Percentiles rank a stretch among this genome's conserved stretches.
Evolutionary conservation across 805 yeast genomes (phyloP).

Genomic region (Metschnikowia rubicola): DNA sequence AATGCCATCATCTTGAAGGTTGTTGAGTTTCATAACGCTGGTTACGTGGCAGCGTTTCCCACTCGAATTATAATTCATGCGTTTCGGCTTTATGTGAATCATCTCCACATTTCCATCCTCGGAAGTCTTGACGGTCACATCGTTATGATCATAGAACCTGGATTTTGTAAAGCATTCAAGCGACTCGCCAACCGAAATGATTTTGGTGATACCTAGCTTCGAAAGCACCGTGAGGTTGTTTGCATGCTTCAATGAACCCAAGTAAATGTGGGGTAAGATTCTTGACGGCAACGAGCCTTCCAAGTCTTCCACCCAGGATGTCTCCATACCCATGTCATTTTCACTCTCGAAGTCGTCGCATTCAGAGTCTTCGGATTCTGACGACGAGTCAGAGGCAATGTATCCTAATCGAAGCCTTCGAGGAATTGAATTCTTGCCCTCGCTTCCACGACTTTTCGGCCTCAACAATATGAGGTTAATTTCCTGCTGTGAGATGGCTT

Average conservation of each 20-base stretch:
- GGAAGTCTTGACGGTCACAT: constrained; percentile 21
- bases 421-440: constrained; percentile 6
- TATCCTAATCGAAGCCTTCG: constrained; percentile 24
- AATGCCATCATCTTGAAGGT: constrained; percentile 87
- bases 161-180: constrained; percentile 56
- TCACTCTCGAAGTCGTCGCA: not conserved
- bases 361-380: constrained; percentile 18
- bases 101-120: constrained; percentile 33
- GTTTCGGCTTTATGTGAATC: constrained; percentile 18
- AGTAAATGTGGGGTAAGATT: constrained; percentile 75
- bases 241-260: constrained; percentile 85
- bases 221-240: constrained; percentile 59
- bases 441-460: constrained; percentile 1
- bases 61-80: not conserved
- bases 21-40: constrained; percentile 59
- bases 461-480: constrained; percentile 34
- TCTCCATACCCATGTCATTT: not conserved
- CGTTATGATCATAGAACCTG: constrained; percentile 25
- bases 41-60: constrained; percentile 24
- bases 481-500: constrained; percentile 27
- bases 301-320: constrained; percentile 38
- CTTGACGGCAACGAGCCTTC: constrained; percentile 80
- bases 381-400: constrained; percentile 24
- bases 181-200: constrained; percentile 84
- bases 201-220: constrained; percentile 63